A percentile compares a stretch with the other conserved stretches of the same genome.
These are phyloP conservation scores for Aureobasidium vineae DNA, from an alignment of 2,329 filamentous ascomycete species.

Conservation along the genomic window DNA sequence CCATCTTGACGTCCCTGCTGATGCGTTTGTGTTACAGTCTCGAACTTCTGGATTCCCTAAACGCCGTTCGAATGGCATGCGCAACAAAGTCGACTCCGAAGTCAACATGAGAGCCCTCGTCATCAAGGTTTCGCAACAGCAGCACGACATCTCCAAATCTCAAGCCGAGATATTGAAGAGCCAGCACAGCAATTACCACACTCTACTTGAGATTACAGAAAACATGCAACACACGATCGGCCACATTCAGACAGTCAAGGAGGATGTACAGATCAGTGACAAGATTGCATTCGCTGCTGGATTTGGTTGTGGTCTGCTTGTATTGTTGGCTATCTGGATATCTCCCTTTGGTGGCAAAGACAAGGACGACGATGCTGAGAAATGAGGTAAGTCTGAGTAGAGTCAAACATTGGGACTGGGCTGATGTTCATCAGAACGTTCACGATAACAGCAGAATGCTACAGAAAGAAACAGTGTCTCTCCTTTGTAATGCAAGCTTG, in stretches of 20 bases:
- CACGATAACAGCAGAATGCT: neutral
- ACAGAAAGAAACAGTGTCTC: neutral
- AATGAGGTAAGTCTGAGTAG: neutral
- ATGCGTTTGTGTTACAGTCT: neutral
- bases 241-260: neutral
- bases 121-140: neutral
- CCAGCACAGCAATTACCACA: constrained; percentile 10
- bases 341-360: constrained; percentile 2
- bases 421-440: neutral
- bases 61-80: neutral
- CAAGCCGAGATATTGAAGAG: neutral
- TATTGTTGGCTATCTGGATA: constrained; percentile 3
- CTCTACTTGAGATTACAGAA: neutral
- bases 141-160: neutral
- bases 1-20: neutral
- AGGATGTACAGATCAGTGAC: constrained; percentile 16
- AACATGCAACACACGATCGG: constrained; percentile 4
- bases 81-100: neutral
- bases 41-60: neutral
- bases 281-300: constrained; percentile 17
- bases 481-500: too few relatives aligned
- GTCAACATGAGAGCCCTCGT: neutral
- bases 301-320: constrained; percentile 12
- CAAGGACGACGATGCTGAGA: constrained; percentile 5
- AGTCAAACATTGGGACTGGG: neutral